Percentiles rank a stretch among this genome's conserved stretches.
Evolutionary conservation across 371 early-diverging fungal species (phyloP).

Genomic region (Apophysomyces elegans): DNA sequence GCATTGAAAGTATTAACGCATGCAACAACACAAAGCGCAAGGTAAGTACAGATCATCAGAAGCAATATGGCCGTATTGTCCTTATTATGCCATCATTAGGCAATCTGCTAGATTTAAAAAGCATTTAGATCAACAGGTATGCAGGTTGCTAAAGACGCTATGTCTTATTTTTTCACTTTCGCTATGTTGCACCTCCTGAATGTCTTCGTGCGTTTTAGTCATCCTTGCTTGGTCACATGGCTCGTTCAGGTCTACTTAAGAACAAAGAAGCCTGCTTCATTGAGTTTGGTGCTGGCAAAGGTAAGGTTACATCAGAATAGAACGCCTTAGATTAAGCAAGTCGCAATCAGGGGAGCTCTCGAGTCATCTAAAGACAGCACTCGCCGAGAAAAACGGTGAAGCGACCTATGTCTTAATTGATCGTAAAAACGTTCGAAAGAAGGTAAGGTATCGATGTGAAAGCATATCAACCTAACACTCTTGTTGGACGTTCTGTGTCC

Average conservation of each 20-base stretch:
- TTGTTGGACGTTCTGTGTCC: no score
- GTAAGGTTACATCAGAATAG: slow-evolving; percentile 24
- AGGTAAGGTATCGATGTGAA: slow-evolving; percentile 35
- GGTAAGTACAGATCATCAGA: slow-evolving; percentile 32
- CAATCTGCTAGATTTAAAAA: slow-evolving; percentile 53
- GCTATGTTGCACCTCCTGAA: neutral
- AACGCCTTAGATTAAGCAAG: slow-evolving; percentile 14
- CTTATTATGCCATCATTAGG: slow-evolving; percentile 23
- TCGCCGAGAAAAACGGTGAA: slow-evolving; percentile 58
- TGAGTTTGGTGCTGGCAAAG: slow-evolving; percentile 89
- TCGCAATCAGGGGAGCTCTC: slow-evolving; percentile 61
- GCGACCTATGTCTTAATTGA: slow-evolving; percentile 75
- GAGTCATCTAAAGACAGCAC: slow-evolving; percentile 59
- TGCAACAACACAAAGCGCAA: slow-evolving; percentile 49
- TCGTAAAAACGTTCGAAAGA: slow-evolving; percentile 76
- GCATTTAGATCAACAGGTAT: slow-evolving; percentile 72
- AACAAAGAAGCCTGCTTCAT: slow-evolving; percentile 64
- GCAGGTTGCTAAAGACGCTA: no score
- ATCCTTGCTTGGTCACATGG: slow-evolving; percentile 83
- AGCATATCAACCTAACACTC: no score
- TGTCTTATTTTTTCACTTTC: no score
- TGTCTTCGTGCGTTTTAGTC: slow-evolving; percentile 33
- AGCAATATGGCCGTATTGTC: neutral
- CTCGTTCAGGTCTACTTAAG: slow-evolving; percentile 58
- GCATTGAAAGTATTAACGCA: slow-evolving; percentile 50